These are phyloP conservation scores for Microbotryum intermedium DNA, from an alignment of 1,284 basidiomycete species.

Conservation along the genomic window DNA sequence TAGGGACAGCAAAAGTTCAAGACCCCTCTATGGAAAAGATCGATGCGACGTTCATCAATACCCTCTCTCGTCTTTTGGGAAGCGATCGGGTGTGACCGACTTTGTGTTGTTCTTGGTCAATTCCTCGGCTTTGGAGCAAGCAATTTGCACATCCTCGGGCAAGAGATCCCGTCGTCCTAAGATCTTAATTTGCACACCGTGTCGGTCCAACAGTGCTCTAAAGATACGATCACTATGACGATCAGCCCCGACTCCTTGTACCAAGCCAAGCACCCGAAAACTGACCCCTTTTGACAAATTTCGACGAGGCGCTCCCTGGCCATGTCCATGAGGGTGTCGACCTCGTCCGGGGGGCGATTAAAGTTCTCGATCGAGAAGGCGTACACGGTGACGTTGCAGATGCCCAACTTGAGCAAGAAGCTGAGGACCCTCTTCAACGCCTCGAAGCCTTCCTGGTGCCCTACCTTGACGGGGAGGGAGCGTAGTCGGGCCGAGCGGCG, in stretches of 20 bases:
- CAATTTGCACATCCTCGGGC: constrained; percentile 61
- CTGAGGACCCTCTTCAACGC: constrained; percentile 63
- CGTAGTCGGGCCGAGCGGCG: constrained; percentile 74
- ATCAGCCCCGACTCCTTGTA: neutral
- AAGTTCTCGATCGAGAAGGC: constrained; percentile 98
- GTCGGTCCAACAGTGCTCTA: constrained; percentile 66
- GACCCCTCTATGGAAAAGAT: constrained; percentile 60
- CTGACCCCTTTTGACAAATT: constrained; percentile 72
- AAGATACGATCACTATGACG: neutral
- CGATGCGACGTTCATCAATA: too few relatives aligned
- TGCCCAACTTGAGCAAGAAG: constrained; percentile 63
- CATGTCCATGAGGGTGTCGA: constrained; percentile 76
- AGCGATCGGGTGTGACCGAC: constrained; percentile 49
- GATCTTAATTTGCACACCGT: constrained; percentile 78
- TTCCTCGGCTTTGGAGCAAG: constrained; percentile 64
- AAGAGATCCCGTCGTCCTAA: constrained; percentile 71
- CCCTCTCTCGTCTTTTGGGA: too few relatives aligned
- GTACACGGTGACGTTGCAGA: constrained; percentile 82
- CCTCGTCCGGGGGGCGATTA: constrained; percentile 75
- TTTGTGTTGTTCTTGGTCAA: constrained; percentile 65
- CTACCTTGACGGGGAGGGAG: constrained; percentile 64
- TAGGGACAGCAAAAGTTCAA: constrained; percentile 96
- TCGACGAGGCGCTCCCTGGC: constrained; percentile 74
- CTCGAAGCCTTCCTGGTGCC: constrained; percentile 78
- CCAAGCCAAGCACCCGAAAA: constrained; percentile 8